Evolutionary conservation across 495 filamentous ascomycete genomes (phyloP).

Genomic region (Annulohypoxylon stygium): DNA sequence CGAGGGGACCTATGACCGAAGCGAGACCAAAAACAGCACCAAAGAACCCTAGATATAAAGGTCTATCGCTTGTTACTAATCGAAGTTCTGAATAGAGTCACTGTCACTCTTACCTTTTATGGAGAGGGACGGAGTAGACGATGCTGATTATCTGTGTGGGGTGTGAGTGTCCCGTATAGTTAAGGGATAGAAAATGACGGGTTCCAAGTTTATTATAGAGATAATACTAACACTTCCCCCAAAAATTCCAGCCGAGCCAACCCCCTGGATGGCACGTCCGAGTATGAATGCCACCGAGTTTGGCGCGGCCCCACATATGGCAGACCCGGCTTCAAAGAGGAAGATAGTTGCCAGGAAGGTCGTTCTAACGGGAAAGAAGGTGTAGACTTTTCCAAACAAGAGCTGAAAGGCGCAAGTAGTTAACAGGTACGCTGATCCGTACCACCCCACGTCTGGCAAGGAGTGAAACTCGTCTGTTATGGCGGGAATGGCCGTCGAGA

Average conservation of each 20-base stretch:
- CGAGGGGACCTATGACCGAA: conserved; percentile 76
- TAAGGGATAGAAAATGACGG: background rate
- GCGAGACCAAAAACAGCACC: conserved; percentile 70
- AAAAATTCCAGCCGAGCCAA: conserved; percentile 61
- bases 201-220: background rate
- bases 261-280: conserved; percentile 69
- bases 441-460: conserved; percentile 67
- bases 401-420: conserved; percentile 62
- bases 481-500: conserved; percentile 61
- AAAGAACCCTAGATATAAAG: conserved; percentile 57
- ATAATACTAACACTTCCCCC: conserved; percentile 42
- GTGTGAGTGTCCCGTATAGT: background rate
- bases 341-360: conserved; percentile 57
- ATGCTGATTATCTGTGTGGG: conserved; percentile 55
- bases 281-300: conserved; percentile 66
- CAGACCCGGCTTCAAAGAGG: conserved; percentile 66
- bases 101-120: conserved; percentile 46
- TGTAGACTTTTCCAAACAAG: conserved; percentile 64
- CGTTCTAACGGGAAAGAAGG: conserved; percentile 58
- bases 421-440: conserved; percentile 65
- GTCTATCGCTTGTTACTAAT: conserved; percentile 41
- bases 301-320: conserved; percentile 68
- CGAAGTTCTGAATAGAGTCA: background rate
- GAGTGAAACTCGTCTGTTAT: conserved; percentile 64
- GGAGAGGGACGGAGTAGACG: conserved; percentile 60